Base-by-base conservation (phyloP, 768 basidiomycete genomes). In the Leccinum broughii region DNA sequence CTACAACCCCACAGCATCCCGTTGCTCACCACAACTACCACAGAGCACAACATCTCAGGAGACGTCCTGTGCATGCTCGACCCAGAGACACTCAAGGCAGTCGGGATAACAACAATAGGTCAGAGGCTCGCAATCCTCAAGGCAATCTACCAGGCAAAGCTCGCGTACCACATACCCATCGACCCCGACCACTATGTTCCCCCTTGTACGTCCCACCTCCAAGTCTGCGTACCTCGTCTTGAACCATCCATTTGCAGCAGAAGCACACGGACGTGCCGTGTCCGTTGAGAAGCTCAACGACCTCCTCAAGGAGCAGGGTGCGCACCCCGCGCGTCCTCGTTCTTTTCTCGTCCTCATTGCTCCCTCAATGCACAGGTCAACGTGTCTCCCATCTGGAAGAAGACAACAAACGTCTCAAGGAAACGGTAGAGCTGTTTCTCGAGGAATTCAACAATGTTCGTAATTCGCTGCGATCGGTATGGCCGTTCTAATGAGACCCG, bases 111-210 rank as follows among this genome's bases (percentile, higher is more conserved):
- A n/a, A 92, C 90, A 37, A 85, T 98, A 63, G 97, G 97, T 22
- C 95, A 98, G 75, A 82, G 97, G 57, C 77, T 99, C 37, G 81
- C 91, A 49, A 93, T 98, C 63, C 86, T 98, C 72, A 95, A 94
- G 74, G 89, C 90, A 52, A 87, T 98, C 59, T 98, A 97, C 77
- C 85, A 86, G 56, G 78, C 92, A 67, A 99, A 99, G 79, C 76
- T 95, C 55, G 85, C 86, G 1, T 83, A 95, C 69, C 86, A 86
- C 62, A 80, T 99, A 55, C 86, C 90, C 39, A 86, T 95, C 65
- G 92, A 93, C 60, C 78, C 88, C 41, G 89, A 90, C 63, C 83
- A 92, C 67, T 97, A 93, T 72, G 83, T 95, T 14, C 94, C 95
- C 9, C 92, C 93, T 59, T 95, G 94, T 93, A 69, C 68, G 92